A percentile compares a stretch with the other conserved stretches of the same genome.
phyloP scores from a whole-genome alignment of 2,329 filamentous ascomycete species.

The Colletotrichum coccodes region DNA sequence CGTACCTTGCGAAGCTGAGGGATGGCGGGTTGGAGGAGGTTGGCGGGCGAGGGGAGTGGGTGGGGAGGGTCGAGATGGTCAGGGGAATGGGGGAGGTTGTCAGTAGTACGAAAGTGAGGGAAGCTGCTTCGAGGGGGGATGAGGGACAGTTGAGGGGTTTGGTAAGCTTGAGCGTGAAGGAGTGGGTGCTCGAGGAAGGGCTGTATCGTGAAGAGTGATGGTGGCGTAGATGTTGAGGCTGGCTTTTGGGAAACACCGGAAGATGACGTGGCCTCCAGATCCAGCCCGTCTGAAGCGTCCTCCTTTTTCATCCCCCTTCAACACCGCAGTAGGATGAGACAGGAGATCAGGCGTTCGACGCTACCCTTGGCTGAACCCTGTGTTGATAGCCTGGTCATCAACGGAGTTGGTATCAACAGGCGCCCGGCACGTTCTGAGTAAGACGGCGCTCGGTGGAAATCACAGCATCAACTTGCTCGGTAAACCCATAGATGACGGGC shows the following conservation, averaged over 20 bases:
- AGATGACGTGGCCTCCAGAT: background rate
- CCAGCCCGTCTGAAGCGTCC: background rate
- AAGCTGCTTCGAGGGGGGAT: slow-evolving; percentile 59
- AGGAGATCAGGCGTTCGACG: no score
- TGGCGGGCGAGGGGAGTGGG: slow-evolving; percentile 70
- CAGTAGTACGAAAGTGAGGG: slow-evolving; percentile 72
- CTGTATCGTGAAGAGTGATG: slow-evolving; percentile 62
- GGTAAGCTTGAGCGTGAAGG: slow-evolving; percentile 65
- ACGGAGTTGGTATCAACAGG: no score
- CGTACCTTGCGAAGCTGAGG: slow-evolving; percentile 62
- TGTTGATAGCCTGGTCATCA: no score
- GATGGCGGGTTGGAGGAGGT: slow-evolving; percentile 58
- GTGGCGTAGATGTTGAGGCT: background rate
- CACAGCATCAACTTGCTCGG: no score
- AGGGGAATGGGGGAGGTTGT: slow-evolving; percentile 54
- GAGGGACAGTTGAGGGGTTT: slow-evolving; percentile 59
- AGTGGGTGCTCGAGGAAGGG: slow-evolving; percentile 65
- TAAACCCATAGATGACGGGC: no score
- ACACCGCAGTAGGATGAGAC: no score
- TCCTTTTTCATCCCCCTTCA: background rate
- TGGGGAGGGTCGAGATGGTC: slow-evolving; percentile 67
- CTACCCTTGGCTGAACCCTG: no score
- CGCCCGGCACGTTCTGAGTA: no score
- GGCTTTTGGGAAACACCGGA: no score
- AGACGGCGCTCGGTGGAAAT: no score